phyloP scores from a whole-genome alignment of 1,284 basidiomycete genomes.

The Rhodotorula sp. region DNA sequence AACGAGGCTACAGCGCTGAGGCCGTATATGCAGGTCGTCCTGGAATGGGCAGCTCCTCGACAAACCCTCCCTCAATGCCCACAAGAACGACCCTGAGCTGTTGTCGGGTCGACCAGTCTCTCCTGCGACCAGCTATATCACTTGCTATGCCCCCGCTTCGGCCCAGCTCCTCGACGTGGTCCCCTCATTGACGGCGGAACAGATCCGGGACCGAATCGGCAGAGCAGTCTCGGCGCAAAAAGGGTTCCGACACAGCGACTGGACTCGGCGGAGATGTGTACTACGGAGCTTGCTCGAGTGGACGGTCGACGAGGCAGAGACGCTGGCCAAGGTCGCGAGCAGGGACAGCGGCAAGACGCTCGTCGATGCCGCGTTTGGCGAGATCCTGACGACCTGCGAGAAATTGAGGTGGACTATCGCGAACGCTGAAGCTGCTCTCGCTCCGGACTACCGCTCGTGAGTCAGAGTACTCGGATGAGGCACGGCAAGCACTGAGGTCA shows the following conservation, averaged over 20 bases:
- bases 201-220: slow-evolving; percentile 69
- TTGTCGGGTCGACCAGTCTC: neutral
- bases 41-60: slow-evolving; percentile 9
- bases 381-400: slow-evolving; percentile 81
- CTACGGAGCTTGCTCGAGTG: slow-evolving; percentile 82
- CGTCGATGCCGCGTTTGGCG: slow-evolving; percentile 83
- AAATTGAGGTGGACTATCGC: slow-evolving; percentile 71
- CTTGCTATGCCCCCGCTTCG: slow-evolving; percentile 86
- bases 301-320: slow-evolving; percentile 82
- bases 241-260: slow-evolving; percentile 68
- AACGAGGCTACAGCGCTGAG: neutral
- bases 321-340: slow-evolving; percentile 82
- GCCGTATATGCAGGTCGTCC: neutral
- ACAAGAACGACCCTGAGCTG: slow-evolving; percentile 18
- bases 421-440: slow-evolving; percentile 71
- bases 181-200: slow-evolving; percentile 63
- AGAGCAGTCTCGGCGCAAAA: slow-evolving; percentile 67
- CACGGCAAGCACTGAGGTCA: neutral
- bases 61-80: slow-evolving; percentile 22
- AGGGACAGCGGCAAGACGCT: slow-evolving; percentile 95
- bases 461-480: neutral
- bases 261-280: slow-evolving; percentile 72
- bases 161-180: slow-evolving; percentile 70
- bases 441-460: slow-evolving; percentile 64
- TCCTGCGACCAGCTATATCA: slow-evolving; percentile 62